Evolutionary conservation across 768 basidiomycete genomes (phyloP), one percentile per base, ranked within the genome.

Genomic region (Gloeopeniophorella convolvens): DNA sequence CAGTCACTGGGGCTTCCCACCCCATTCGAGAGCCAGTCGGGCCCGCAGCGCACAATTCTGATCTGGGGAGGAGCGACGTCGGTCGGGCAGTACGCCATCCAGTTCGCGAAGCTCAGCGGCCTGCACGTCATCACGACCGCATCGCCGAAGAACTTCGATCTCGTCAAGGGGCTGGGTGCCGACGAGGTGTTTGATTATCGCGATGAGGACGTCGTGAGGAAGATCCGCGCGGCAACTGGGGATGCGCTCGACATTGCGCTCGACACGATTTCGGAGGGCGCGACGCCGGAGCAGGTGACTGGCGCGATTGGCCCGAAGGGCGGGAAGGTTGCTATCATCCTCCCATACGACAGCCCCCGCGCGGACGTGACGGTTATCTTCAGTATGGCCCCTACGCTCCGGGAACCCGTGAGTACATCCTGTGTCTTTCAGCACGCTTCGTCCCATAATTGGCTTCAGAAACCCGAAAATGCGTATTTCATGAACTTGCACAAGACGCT

Each of bases 121-220:
- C 63, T 62, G 49, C 59, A 58, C 8, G 65, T 72, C 32, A 49
- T 68, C n/a, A 63, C 68, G 4, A 68, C 69, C 2, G 65, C 70
- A 2, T 70, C 68, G 8, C 60, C 66, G 5, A 54, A 56, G 37
- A 71, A 72, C 50, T 62, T 62, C 18, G 64, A 56, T 1, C 59
- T 66, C n/a, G 47, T 73, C 33, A 64, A 61, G 36, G 48, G 60
- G 1, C 55, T 66, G 4, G 73, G 73, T 3, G 73, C 71, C 0
- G 62, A 66, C 20, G 63, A 59, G 7, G 61, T 64, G 3, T 63
- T 70, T 35, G 66, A 69, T 48, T 62, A 65, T 41, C 42, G 52
- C 30, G 65, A 63, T 18, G 58, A 62, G 21, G 52, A 55, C 16
- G 58, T 59, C 11, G 56, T 63, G 15, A 33, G 39, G 31, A 62